Conservation (phyloP, 2,329 filamentous ascomycete genomes). For the Xylariaceae sp. region DNA sequence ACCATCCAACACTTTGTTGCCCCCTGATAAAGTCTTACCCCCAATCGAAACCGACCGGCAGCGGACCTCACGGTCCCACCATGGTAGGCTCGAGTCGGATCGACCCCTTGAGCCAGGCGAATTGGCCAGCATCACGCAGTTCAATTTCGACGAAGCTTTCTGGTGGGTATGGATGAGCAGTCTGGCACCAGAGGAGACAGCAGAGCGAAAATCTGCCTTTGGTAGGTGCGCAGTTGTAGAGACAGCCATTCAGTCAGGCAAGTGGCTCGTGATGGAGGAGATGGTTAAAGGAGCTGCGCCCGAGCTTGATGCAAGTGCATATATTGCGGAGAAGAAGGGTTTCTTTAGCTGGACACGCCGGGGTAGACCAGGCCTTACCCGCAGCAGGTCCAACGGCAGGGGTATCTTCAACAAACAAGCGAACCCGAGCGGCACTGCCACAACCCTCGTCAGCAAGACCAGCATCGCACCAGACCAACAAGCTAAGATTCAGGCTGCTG, state of each 20-base stretch:
- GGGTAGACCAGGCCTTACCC: constrained; percentile 53
- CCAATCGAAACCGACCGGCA: constrained; percentile 75
- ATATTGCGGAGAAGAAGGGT: constrained; percentile 92
- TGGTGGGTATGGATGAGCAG: constrained; percentile 99
- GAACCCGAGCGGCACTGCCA: constrained; percentile 39
- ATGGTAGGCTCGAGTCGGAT: constrained; percentile 65
- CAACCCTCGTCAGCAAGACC: constrained; percentile 61
- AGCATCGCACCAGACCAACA: constrained; percentile 89
- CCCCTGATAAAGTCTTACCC: constrained; percentile 85
- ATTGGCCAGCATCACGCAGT: constrained; percentile 80
- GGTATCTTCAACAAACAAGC: constrained; percentile 46
- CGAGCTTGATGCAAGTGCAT: constrained; percentile 77
- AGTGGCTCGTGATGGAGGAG: constrained; percentile 94
- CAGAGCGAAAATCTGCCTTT: constrained; percentile 83
- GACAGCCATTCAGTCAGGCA: constrained; percentile 73
- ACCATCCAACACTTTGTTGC: constrained; percentile 68
- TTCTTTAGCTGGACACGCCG: constrained; percentile 83
- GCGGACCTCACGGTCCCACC: constrained; percentile 82
- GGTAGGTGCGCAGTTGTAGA: constrained; percentile 90
- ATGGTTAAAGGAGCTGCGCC: constrained; percentile 89
- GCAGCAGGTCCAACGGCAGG: constrained; percentile 68
- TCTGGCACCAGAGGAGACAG: constrained; percentile 83
- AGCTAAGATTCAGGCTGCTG: constrained; percentile 86
- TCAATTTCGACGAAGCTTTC: constrained; percentile 91
- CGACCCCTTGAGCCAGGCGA: constrained; percentile 79